Base-by-base conservation (phyloP, 75 land plant species). In the Sequoia sempervirens region DNA sequence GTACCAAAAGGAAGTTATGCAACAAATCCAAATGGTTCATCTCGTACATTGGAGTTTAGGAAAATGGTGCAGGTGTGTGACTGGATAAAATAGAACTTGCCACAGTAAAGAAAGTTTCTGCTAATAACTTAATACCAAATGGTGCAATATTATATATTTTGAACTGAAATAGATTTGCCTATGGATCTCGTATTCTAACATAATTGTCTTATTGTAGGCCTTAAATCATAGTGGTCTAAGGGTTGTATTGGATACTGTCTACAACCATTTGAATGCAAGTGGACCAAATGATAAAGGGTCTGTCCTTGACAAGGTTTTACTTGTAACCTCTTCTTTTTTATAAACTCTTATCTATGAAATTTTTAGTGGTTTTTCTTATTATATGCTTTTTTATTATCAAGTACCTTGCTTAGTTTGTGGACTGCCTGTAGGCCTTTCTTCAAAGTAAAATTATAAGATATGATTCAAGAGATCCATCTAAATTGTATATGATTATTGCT, bases 1-100 rank as follows among this genome's bases (percentile, higher is more conserved):
- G 98, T 97, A 46, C 99, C 99, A 38, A 97, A 97, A 85, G 99
- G 99, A 82, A 97, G 96, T 84, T 97, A 97, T 88, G 89, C 99
- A 37, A 92, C 90, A 80, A 83, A 97, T 80, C 93, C 99, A 75
- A 87, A 91, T 89, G 96, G 99, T 23, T 84, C 93, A 76, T 74
- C 84, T 38, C 95, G 98, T n/a, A 91, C 86, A 70, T 58, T 93
- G 61, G 99, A 97, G 87, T 97, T 94, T 78, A 85, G 99, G 79
- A 86, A 84, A 82, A 95, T 97, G 99, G 90, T 97, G 82, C 99
- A 97, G 93, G 82, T 80, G 30, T 53, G 80, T 53, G 23, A 53
- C 34, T 17, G 23, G 61, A 43, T 80, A 8, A 58, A 80, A 30
- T n/a, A 36, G 17, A 46, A 78, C n/a, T 20, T 41, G 45, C 80